A percentile compares a stretch with the other conserved stretches of the same genome.
Evolutionary conservation across 495 filamentous ascomycete species (phyloP).

Genomic region (Physcia stellaris): DNA sequence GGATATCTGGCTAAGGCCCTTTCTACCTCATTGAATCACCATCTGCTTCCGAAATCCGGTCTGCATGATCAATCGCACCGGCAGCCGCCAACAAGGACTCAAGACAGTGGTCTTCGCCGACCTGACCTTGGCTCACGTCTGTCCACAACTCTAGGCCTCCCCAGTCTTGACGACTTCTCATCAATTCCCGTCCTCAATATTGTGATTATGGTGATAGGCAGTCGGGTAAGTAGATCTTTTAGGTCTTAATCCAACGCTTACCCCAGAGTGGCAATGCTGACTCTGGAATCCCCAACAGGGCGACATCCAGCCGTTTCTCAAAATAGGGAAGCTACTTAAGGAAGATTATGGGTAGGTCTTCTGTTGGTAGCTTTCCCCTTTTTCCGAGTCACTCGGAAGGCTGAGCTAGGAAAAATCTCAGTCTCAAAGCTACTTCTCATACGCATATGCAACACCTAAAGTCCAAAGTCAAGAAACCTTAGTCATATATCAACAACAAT

Average conservation of each 20-base stretch:
- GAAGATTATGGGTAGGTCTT: conserved; percentile 29
- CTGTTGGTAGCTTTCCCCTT: too few relatives aligned
- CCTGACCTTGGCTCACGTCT: conserved; percentile 12
- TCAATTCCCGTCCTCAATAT: conserved; percentile 47
- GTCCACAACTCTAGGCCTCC: conserved; percentile 12
- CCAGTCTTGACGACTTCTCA: conserved; percentile 4
- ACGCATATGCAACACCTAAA: too few relatives aligned
- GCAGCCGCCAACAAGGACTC: conserved; percentile 1
- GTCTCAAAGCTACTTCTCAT: too few relatives aligned
- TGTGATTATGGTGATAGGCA: conserved; percentile 69
- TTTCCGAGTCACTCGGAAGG: too few relatives aligned
- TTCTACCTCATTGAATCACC: conserved; percentile 37
- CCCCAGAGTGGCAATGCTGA: too few relatives aligned
- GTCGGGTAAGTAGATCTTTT: too few relatives aligned
- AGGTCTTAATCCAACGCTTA: too few relatives aligned
- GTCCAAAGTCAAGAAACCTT: too few relatives aligned
- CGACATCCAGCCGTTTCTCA: conserved; percentile 66
- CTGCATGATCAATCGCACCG: neutral
- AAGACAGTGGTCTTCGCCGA: conserved; percentile 6
- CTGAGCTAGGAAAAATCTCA: too few relatives aligned
- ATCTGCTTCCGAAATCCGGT: conserved; percentile 14
- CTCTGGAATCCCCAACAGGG: too few relatives aligned
- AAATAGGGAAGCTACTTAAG: conserved; percentile 53
- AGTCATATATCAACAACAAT: too few relatives aligned
- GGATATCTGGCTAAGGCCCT: conserved; percentile 60